Evolutionary conservation across 768 basidiomycete species (phyloP), one percentile per base, ranked within the genome.

Genomic region (Auricularia cornea): DNA sequence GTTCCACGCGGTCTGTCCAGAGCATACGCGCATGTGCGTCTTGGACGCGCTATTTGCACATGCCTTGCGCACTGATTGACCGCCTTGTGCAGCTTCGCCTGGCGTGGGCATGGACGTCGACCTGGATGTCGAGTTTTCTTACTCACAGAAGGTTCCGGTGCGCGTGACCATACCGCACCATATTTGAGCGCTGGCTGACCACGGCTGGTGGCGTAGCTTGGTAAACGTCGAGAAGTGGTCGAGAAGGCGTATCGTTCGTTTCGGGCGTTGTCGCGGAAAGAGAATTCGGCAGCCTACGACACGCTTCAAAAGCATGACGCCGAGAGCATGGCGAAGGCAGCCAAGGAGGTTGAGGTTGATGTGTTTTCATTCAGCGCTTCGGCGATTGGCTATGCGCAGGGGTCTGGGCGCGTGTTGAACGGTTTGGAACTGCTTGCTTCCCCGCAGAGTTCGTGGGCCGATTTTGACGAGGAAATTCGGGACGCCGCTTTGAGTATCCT

Each of bases 71-170:
- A n/a, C n/a, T n/a, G n/a, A n/a, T n/a, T n/a, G n/a, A n/a, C n/a
- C n/a, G n/a, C n/a, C n/a, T n/a, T n/a, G 20, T 20, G 44, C 23
- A 48, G 44, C 44, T 18, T 20, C 44, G 44, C 44, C 44, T 6
- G 44, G 5, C 44, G 20, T 12, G 44, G 44, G 20, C 44, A 48
- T 48, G 44, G 62, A 65, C 20, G 63, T 64, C n/a, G 69, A 71
- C 35, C 48, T 72, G n/a, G 69, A 71, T 59, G 62, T 74, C 32
- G 74, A 70, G 26, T 72, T 69, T 20, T 59, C 66, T 5, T 69
- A 66, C 35, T 74, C 72, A 11, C 68, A 71, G 59, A 73, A 75
- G 62, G 70, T 75, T 33, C 69, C 72, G 10, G 71, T 74, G 33
- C 31, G 72, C 59, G n/a, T 48, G 54, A 20, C 16, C 11, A 5